These are phyloP conservation scores for Aspergillus affinis DNA, from an alignment of 495 filamentous ascomycete species.

Conservation along the genomic window DNA sequence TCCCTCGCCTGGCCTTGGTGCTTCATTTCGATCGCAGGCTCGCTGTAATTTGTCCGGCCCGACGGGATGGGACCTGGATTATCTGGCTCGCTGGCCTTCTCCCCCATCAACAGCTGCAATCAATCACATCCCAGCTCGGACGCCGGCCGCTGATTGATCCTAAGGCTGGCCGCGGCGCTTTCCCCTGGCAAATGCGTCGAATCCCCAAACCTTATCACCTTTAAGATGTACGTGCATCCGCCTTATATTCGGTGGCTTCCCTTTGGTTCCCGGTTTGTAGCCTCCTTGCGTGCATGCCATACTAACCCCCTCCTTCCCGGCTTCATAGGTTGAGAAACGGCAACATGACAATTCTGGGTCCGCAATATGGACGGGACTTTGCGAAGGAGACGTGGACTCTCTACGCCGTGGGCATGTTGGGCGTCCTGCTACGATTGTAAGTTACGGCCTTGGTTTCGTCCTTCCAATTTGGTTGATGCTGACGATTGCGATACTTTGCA, in stretches of 20 bases:
- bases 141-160: conserved; percentile 6
- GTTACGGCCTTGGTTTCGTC: conserved; percentile 15
- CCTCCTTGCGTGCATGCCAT: conserved; percentile 1
- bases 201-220: conserved; percentile 20
- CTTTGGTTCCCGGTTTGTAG: conserved; percentile 9
- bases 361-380: conserved; percentile 35
- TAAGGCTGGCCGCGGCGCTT: conserved; percentile 12
- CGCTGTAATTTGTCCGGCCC: neutral
- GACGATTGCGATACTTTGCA: conserved; percentile 16
- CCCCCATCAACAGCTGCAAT: neutral
- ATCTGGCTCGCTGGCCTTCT: neutral
- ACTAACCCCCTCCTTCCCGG: conserved; percentile 12
- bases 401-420: conserved; percentile 44
- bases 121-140: neutral
- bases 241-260: conserved; percentile 9
- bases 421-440: conserved; percentile 46
- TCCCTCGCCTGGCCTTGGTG: neutral
- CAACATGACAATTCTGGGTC: conserved; percentile 37
- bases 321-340: conserved; percentile 22
- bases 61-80: neutral
- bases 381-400: conserved; percentile 48
- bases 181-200: conserved; percentile 19
- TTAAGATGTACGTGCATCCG: conserved; percentile 21
- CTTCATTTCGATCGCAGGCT: neutral
- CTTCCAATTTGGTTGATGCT: neutral